Evolutionary conservation across 1,139 yeast genomes (phyloP), one percentile per base, ranked within the genome.

Genomic region (Candida labiduridarum): DNA sequence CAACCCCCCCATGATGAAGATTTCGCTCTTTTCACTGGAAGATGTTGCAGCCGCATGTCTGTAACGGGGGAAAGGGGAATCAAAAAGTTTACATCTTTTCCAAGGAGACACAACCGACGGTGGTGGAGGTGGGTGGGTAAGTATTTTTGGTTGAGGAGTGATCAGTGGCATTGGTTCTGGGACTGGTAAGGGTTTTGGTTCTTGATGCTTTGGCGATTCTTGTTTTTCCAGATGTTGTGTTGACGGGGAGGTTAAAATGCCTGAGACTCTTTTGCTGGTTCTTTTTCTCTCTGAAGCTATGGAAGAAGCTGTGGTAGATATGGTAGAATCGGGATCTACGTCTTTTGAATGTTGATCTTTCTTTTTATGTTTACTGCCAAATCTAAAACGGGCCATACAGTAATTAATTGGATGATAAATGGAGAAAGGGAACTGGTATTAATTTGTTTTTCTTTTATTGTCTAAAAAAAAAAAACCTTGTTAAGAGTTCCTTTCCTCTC

Each of bases 1-100:
- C 48, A 95, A 76, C 3, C 99, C 99, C 38, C 99, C 99, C 90
- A 94, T 92, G 43, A 95, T 80, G 65, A 84, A 91, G 25, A 92
- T 75, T 56, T 90, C 96, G 52, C 91, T 89, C 54, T 86, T 85
- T 29, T 91, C 96, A 19, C 96, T 85, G 9, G 87, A 74, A 44
- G 84, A 76, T 30, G 88, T 74, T 1, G 91, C 80, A 0, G 97
- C 94, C 0, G 96, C 90, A 67, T 94, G 98, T 60, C 98, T 86
- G 65, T 91, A 91, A 44, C 98, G 81, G 6, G 99, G 98, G 62
- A 94, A 91, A 0, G 98, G 98, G 2, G 95, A 86, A 59, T 88
- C 83, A 56, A 76, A 75, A 40, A 92, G 74, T 61, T 83, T 83
- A 58, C 81, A 80, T 60, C 89, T 79, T 45, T 79, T 79, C 98